Evolutionary conservation across 2,329 filamentous ascomycete genomes (phyloP).

Genomic region (Aschersonia sp.): DNA sequence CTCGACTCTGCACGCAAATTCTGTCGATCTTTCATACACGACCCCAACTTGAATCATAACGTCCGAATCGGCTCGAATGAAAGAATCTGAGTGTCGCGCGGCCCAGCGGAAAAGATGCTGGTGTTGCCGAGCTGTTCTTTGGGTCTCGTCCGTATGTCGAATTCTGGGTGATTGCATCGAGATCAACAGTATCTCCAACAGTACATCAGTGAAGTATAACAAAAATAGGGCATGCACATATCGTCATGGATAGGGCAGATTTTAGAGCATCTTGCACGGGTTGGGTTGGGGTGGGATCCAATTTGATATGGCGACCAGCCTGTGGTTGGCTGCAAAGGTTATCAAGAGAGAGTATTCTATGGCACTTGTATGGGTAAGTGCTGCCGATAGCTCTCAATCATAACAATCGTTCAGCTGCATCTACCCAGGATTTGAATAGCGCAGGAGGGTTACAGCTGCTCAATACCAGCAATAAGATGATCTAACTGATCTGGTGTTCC

Average conservation of each 20-base stretch:
- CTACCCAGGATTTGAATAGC: neutral
- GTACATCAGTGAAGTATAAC: neutral
- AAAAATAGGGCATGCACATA: neutral
- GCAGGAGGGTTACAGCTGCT: conserved; percentile 33
- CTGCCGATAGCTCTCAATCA: neutral
- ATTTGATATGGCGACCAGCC: neutral
- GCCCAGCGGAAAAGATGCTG: no score
- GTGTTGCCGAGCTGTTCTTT: neutral
- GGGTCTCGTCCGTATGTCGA: neutral
- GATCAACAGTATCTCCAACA: neutral
- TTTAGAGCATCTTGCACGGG: neutral
- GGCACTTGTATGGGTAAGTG: neutral
- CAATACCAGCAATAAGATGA: conserved; percentile 38
- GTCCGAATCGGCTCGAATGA: no score
- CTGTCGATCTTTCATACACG: no score
- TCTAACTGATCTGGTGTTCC: conserved; percentile 27
- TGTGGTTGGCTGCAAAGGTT: neutral
- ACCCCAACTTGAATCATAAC: no score
- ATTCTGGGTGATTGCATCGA: neutral
- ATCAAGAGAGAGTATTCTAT: neutral
- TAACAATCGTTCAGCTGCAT: neutral
- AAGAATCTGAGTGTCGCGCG: no score
- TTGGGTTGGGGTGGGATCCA: neutral
- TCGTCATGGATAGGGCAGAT: neutral
- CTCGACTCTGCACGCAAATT: no score